Percentiles rank a stretch among this genome's conserved stretches.
Conservation (phyloP, 1,139 yeast genomes). For the Blastobotrys indianensis region DNA sequence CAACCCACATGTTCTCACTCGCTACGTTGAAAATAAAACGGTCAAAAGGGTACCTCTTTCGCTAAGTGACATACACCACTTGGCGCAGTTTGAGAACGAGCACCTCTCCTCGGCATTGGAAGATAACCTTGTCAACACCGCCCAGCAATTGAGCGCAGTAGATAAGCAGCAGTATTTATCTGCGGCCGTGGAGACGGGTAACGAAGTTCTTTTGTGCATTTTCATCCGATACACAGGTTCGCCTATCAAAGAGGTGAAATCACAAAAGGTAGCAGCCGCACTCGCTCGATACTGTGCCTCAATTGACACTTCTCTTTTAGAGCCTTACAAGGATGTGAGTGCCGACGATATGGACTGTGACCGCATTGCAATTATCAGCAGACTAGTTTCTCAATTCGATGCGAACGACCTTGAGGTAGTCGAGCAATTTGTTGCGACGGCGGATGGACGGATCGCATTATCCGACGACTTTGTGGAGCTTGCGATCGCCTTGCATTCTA, state of each 20-base stretch:
- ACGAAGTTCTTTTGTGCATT: slow-evolving; percentile 1
- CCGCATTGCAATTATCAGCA: no score
- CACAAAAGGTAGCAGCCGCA: slow-evolving; percentile 5
- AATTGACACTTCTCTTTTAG: not conserved
- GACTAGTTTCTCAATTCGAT: no score
- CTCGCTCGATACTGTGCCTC: slow-evolving; percentile 1
- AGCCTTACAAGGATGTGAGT: no score
- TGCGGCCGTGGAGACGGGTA: not conserved
- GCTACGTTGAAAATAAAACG: slow-evolving; percentile 8
- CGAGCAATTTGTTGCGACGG: not conserved
- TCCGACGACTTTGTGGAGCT: slow-evolving; percentile 6
- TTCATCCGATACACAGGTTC: slow-evolving; percentile 5
- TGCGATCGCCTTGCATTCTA: not conserved
- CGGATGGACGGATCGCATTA: slow-evolving; percentile 8
- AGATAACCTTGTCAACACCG: not conserved
- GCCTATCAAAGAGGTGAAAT: not conserved
- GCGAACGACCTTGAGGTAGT: not conserved
- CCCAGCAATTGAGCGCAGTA: not conserved
- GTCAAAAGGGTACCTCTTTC: not conserved
- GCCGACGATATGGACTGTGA: no score
- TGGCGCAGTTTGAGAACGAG: not conserved
- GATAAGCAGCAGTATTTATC: not conserved
- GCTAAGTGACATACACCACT: not conserved
- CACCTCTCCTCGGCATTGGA: not conserved
- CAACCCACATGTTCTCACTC: slow-evolving; percentile 4